Conservation (phyloP, 768 basidiomycete genomes). For the Suillus brevipes region DNA sequence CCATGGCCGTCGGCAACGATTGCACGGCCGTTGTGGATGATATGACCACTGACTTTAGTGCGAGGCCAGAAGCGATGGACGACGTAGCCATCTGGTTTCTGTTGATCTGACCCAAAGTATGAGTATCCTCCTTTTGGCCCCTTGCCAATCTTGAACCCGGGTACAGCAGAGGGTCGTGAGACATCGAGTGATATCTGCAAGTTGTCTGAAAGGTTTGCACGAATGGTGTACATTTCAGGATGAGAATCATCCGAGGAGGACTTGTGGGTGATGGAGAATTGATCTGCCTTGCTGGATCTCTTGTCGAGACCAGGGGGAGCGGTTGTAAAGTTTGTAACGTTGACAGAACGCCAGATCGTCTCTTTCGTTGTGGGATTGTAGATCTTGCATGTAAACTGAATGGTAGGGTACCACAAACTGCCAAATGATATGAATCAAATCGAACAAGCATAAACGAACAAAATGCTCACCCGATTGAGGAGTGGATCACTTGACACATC, state of each 20-base stretch:
- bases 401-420: constrained; percentile 91
- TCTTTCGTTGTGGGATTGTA: constrained; percentile 77
- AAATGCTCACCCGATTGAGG: constrained; percentile 75
- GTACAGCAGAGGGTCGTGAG: constrained; percentile 62
- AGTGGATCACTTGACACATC: constrained; percentile 87
- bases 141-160: constrained; percentile 90
- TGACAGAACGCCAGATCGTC: constrained; percentile 82
- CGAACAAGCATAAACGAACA: constrained; percentile 10
- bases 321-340: constrained; percentile 76
- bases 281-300: constrained; percentile 82
- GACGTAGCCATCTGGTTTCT: constrained; percentile 80
- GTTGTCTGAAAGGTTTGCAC: constrained; percentile 75
- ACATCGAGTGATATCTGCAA: constrained; percentile 80
- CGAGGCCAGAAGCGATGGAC: constrained; percentile 92
- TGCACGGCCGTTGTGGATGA: constrained; percentile 68
- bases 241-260: constrained; percentile 52
- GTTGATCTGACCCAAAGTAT: constrained; percentile 74
- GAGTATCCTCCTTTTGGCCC: constrained; percentile 88
- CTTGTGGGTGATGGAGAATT: constrained; percentile 75
- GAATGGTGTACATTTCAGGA: constrained; percentile 78
- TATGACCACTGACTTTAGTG: constrained; percentile 57
- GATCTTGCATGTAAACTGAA: constrained; percentile 92
- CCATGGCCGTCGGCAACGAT: constrained; percentile 60
- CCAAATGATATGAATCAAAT: constrained; percentile 16
- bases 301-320: constrained; percentile 80